A percentile compares a stretch with the other conserved stretches of the same genome.
phyloP scores from a whole-genome alignment of 2,329 filamentous ascomycete species.

The Ophiocordyceps camponoti-leonardi region DNA sequence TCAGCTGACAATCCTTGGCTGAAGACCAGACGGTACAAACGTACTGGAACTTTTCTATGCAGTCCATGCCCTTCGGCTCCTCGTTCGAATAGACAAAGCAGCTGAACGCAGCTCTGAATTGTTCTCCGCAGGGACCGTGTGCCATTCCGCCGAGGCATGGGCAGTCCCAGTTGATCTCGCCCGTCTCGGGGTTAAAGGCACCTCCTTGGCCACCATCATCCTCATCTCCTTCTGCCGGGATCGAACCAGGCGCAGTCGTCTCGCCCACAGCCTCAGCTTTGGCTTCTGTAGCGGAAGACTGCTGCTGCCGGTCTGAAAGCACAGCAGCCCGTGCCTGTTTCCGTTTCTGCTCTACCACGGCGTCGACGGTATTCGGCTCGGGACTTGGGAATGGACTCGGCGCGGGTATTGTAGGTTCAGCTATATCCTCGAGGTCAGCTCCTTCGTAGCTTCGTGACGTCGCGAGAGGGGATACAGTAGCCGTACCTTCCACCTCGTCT shows the following conservation, averaged over 20 bases:
- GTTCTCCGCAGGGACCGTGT: conserved; percentile 81
- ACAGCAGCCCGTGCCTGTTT: conserved; percentile 20
- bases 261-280: conserved; percentile 10
- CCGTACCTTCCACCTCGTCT: conserved; percentile 60
- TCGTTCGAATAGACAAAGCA: conserved; percentile 94
- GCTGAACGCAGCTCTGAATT: conserved; percentile 92
- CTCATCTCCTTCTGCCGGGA: conserved; percentile 54
- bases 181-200: conserved; percentile 94
- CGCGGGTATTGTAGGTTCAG: conserved; percentile 11
- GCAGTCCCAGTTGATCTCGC: conserved; percentile 99
- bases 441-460: not conserved
- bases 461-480: not conserved
- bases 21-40: conserved; percentile 14
- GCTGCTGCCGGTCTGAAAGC: conserved; percentile 7
- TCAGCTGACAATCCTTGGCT: conserved; percentile 9
- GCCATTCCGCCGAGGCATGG: conserved; percentile 97
- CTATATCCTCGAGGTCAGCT: not conserved
- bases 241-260: conserved; percentile 16
- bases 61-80: conserved; percentile 95
- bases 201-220: conserved; percentile 55
- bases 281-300: conserved; percentile 2
- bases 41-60: conserved; percentile 94
- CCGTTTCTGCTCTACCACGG: conserved; percentile 47
- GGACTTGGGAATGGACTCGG: conserved; percentile 38
- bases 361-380: conserved; percentile 47